Percentiles rank a stretch among this genome's conserved stretches.
phyloP scores from a whole-genome alignment of 306 rosid genomes.

The Vachellia pachyceras region DNA sequence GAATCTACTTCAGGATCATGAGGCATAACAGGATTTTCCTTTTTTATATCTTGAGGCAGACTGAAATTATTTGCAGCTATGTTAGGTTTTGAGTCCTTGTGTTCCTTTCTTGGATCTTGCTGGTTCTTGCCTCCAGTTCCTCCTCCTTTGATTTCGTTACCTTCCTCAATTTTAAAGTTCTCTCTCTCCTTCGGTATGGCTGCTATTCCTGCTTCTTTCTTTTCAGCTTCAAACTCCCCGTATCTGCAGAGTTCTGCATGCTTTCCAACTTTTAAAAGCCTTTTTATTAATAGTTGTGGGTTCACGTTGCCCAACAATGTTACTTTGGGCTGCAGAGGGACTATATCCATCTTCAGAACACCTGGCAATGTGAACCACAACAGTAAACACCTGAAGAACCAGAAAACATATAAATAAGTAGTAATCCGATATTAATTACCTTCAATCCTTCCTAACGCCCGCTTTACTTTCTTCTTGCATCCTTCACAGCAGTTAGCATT shows the following conservation, averaged over 20 bases:
- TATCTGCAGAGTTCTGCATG: constrained; percentile 35
- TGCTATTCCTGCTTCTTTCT: constrained; percentile 21
- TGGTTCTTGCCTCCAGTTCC: constrained; percentile 21
- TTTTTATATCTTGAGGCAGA: constrained; percentile 2
- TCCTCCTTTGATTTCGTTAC: constrained; percentile 22
- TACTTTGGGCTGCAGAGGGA: constrained; percentile 47
- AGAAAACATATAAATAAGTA: background rate
- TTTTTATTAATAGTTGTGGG: constrained; percentile 45
- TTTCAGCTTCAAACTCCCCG: constrained; percentile 34
- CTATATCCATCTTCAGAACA: constrained; percentile 46
- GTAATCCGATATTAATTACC: constrained; percentile 29
- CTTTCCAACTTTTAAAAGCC: constrained; percentile 52
- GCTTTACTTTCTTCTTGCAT: constrained; percentile 54
- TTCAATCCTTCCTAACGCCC: constrained; percentile 43
- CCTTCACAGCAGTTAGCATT: constrained; percentile 57
- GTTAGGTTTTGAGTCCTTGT: background rate
- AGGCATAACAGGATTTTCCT: background rate
- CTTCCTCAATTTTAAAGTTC: constrained; percentile 27
- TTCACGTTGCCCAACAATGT: constrained; percentile 50
- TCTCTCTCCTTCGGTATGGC: constrained; percentile 26
- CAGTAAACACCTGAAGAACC: background rate
- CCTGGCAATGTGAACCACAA: constrained; percentile 38
- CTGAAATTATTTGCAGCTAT: background rate
- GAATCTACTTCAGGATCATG: constrained; percentile 20
- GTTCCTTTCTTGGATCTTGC: constrained; percentile 8